These are phyloP conservation scores for Penicillium italicum DNA, from an alignment of 2,329 filamentous ascomycete species.

Conservation along the genomic window DNA sequence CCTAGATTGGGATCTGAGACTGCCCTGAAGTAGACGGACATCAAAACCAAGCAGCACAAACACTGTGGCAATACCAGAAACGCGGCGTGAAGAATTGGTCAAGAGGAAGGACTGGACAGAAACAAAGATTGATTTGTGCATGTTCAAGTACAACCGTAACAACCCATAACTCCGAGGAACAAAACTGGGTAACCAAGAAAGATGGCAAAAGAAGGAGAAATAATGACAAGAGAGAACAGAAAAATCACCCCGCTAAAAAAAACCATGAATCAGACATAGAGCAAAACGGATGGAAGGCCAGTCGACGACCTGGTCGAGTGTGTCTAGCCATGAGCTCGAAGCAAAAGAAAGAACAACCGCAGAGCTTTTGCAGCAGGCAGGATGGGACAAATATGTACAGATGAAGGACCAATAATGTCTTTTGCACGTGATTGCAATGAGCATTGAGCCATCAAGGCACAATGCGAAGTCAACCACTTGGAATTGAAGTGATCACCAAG, in stretches of 20 bases:
- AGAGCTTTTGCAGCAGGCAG: not conserved
- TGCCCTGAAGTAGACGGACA: not conserved
- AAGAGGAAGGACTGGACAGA: not conserved
- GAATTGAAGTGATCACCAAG: conserved; percentile 28
- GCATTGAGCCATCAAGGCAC: not conserved
- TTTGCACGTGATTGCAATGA: not conserved
- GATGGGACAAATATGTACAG: not conserved
- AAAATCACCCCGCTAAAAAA: conserved; percentile 24
- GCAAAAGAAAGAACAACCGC: not conserved
- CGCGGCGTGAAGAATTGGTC: no score
- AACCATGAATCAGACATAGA: conserved; percentile 1
- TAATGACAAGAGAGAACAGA: not conserved
- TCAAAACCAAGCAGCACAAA: not conserved
- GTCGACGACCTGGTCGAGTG: not conserved
- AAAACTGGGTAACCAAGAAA: not conserved
- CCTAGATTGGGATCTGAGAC: no score
- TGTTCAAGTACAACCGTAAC: not conserved
- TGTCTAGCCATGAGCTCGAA: not conserved
- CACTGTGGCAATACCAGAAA: not conserved
- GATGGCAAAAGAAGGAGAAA: conserved; percentile 6
- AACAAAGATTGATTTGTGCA: not conserved
- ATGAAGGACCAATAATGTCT: not conserved
- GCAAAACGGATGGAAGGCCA: not conserved
- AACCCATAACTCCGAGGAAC: not conserved
- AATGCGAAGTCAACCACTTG: not conserved